Evolutionary conservation across 306 rosid species (phyloP), one percentile per base, ranked within the genome.

Genomic region (Arachis stenosperma): DNA sequence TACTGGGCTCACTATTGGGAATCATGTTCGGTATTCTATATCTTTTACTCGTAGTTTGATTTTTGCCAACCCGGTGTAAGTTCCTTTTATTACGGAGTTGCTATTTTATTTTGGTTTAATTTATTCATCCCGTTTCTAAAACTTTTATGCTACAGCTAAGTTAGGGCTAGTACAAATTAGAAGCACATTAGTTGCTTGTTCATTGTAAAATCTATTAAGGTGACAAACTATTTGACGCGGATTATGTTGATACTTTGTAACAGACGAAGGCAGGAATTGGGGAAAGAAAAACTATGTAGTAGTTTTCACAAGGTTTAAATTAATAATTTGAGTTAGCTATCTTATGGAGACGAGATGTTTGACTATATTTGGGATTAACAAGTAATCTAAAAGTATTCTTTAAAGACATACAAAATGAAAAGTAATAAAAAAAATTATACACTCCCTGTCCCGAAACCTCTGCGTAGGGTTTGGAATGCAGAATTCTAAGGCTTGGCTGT

Each of bases 1-100:
- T 69, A 53, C 53, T 74, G 37, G 70, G 61, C 33, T 47, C 40
- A 69, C 62, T 27, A 29, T 64, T 27, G 76, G 55, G 58, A 72
- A 58, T 69, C 46, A 41, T 42, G 65, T 69, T 29, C 46, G 67
- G 60, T 15, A 59, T 6, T 61, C 36, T 61, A 61, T 9, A 33
- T 33, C 4, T 10, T 54, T 68, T 36, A 72, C 17, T 6, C 73
- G 76, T 75, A 67, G 65, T 67, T 72, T 57, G 79, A 61, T 75
- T 78, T 2, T 40, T 39, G 48, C 64, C 39, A 6, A 41, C 61
- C 33, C 37, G 15, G 13, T 5, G 15, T 44, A 70, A 63, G 73
- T 57, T 51, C 76, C 57, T 68, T 60, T 54, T 73, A 70, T 51
- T 71, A 29, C 76, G 15, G 40, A 71, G 39, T 78, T 74, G 15